Conservation (phyloP, 148 eudicot genomes). For the Amaranthus cruentus region DNA sequence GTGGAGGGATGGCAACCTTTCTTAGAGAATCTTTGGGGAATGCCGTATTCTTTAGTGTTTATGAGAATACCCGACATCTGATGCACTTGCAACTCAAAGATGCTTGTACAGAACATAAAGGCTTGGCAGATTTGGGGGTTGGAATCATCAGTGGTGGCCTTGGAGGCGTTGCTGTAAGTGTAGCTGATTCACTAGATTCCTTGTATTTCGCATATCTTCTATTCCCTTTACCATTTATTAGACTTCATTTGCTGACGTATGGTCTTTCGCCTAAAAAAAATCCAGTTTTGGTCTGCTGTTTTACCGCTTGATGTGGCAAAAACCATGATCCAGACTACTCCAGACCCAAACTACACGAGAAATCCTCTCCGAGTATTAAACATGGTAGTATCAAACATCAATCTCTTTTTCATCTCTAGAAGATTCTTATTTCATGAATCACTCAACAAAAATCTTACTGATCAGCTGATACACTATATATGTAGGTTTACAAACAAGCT, state of each 20-base stretch:
- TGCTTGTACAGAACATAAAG: slow-evolving; percentile 31
- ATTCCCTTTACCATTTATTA: not conserved
- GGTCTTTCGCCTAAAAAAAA: not conserved
- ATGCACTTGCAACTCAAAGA: slow-evolving; percentile 56
- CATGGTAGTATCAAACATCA: slow-evolving; percentile 32
- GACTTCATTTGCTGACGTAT: slow-evolving; percentile 8
- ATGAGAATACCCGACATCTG: slow-evolving; percentile 64
- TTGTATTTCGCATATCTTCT: not conserved
- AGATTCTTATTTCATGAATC: not conserved
- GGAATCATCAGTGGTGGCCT: slow-evolving; percentile 90
- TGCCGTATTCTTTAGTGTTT: slow-evolving; percentile 74
- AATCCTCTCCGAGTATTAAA: slow-evolving; percentile 61
- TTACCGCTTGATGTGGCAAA: slow-evolving; percentile 88
- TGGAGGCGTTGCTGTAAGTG: slow-evolving; percentile 80
- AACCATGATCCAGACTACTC: slow-evolving; percentile 78
- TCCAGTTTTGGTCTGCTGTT: slow-evolving; percentile 75
- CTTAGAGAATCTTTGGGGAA: slow-evolving; percentile 79
- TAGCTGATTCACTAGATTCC: not conserved
- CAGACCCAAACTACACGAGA: slow-evolving; percentile 49
- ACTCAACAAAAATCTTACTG: not conserved
- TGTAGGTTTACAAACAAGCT: slow-evolving; percentile 61
- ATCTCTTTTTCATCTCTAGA: not conserved
- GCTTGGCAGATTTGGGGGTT: slow-evolving; percentile 65
- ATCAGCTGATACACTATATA: not conserved
- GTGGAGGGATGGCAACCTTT: slow-evolving; percentile 82